phyloP scores from a whole-genome alignment of 306 rosid species.

The Sesbania bispinosa region DNA sequence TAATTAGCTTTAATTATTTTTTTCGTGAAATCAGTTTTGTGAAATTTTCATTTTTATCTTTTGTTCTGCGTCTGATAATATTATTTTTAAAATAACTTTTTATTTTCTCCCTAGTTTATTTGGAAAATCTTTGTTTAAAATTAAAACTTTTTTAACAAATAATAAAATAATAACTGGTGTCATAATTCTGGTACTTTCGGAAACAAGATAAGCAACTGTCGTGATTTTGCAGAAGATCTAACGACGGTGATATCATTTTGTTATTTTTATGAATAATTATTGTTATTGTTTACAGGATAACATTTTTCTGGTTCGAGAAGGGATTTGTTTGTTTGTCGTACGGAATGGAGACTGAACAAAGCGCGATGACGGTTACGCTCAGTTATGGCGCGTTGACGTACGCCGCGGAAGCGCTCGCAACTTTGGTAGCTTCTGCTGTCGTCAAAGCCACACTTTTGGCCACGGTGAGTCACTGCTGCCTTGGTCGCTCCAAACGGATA shows the following conservation, averaged over 20 bases:
- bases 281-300: slow-evolving; percentile 14
- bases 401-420: slow-evolving; percentile 54
- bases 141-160: too few relatives aligned
- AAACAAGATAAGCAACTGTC: slow-evolving; percentile 38
- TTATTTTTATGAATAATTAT: neutral
- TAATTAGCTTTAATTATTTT: slow-evolving; percentile 3
- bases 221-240: slow-evolving; percentile 41
- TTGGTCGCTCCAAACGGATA: neutral
- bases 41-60: neutral
- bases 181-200: slow-evolving; percentile 12
- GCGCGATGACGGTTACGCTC: slow-evolving; percentile 44
- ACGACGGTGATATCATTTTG: slow-evolving; percentile 29
- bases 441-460: slow-evolving; percentile 53
- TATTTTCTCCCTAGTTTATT: neutral
- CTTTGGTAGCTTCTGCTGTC: slow-evolving; percentile 62
- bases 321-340: slow-evolving; percentile 29
- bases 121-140: neutral
- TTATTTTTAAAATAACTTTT: neutral
- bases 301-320: slow-evolving; percentile 32
- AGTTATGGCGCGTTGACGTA: slow-evolving; percentile 49
- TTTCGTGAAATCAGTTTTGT: neutral
- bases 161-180: neutral
- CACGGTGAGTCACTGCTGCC: slow-evolving; percentile 42
- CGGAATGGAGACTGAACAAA: slow-evolving; percentile 59
- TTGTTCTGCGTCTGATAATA: neutral